These are phyloP conservation scores for Sporobolomyces roseus DNA, from an alignment of 768 basidiomycete genomes.

Conservation along the genomic window DNA sequence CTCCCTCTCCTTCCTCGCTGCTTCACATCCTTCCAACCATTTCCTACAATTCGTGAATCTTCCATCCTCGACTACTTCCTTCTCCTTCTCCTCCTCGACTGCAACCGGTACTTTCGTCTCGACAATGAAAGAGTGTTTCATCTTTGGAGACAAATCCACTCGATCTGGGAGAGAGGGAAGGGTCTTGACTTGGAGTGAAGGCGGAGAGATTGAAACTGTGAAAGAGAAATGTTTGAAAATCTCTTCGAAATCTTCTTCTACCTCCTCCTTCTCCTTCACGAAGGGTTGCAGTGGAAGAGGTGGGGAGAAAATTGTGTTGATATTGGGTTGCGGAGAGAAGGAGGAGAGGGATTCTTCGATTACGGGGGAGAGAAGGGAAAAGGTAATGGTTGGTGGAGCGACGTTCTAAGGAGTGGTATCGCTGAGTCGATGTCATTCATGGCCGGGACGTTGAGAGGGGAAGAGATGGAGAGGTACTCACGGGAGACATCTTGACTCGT, in stretches of 20 bases:
- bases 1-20: background rate
- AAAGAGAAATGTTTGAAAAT: background rate
- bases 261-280: too few relatives aligned
- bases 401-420: background rate
- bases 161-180: too few relatives aligned
- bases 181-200: too few relatives aligned
- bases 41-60: background rate
- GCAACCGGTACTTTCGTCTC: background rate
- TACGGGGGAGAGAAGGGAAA: constrained; percentile 7
- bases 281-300: background rate
- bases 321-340: background rate
- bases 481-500: background rate
- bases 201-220: background rate
- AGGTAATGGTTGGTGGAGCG: background rate
- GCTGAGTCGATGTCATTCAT: background rate
- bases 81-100: background rate
- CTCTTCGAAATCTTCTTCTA: background rate
- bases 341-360: constrained; percentile 11
- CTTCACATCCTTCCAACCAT: background rate
- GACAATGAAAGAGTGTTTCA: background rate
- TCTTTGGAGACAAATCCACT: background rate
- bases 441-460: background rate
- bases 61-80: background rate
- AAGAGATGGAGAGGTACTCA: background rate
- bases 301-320: background rate